A percentile compares a stretch with the other conserved stretches of the same genome.
Evolutionary conservation across 345 rosid species (phyloP).

Genomic region (Isatis tinctoria): DNA sequence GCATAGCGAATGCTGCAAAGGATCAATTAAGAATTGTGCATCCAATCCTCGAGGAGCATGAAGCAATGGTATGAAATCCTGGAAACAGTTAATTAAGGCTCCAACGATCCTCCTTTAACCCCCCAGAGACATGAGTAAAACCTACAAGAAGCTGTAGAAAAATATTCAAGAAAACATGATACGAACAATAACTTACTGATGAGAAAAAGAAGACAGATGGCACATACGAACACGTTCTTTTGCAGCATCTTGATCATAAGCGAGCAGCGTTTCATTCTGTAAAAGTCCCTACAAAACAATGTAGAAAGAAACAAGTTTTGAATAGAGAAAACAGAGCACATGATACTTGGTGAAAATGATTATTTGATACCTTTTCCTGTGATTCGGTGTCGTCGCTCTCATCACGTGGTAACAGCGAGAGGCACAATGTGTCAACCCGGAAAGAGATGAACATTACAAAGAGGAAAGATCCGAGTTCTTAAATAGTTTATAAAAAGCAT

Average conservation of each 20-base stretch:
- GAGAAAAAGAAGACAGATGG: constrained; percentile 10
- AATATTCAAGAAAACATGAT: constrained; percentile 8
- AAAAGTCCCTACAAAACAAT: constrained; percentile 37
- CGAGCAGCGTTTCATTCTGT: constrained; percentile 43
- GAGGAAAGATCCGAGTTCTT: constrained; percentile 50
- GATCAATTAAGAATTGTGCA: constrained; percentile 53
- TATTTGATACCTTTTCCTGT: constrained; percentile 42
- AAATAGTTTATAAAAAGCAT: constrained; percentile 53
- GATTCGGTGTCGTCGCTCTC: too few species aligned
- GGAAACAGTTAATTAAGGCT: constrained; percentile 57
- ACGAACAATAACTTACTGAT: neutral
- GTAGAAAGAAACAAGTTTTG: too few species aligned
- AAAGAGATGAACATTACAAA: constrained; percentile 53
- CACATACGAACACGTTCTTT: constrained; percentile 54
- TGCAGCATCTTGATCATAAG: constrained; percentile 49
- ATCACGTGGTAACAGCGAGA: constrained; percentile 54
- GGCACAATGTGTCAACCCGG: constrained; percentile 70
- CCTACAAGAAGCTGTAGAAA: constrained; percentile 37
- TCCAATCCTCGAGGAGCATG: constrained; percentile 42
- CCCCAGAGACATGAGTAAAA: constrained; percentile 36
- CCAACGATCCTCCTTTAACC: constrained; percentile 63
- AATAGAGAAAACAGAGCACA: constrained; percentile 21
- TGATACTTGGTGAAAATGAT: neutral
- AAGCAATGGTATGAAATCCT: constrained; percentile 55
- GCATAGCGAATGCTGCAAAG: constrained; percentile 62